Evolutionary conservation across 2,329 filamentous ascomycete species (phyloP).

Genomic region (Trichophyton rubrum): DNA sequence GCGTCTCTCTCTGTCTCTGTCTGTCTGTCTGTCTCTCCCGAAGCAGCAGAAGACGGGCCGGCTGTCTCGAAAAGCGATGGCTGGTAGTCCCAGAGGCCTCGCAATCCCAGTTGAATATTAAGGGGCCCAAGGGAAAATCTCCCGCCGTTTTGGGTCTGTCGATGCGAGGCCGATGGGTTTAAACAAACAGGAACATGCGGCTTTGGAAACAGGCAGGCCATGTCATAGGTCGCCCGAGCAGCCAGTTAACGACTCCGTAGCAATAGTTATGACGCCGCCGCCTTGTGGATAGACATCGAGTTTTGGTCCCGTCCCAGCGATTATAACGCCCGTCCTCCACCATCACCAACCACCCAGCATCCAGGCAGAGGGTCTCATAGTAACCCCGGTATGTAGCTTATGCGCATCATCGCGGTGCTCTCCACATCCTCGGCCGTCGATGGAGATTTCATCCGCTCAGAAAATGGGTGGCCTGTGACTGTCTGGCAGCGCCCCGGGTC

Average conservation of each 20-base stretch:
- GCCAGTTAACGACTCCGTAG: no score
- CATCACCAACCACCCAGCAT: no score
- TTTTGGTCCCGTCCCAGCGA: neutral
- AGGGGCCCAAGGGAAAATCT: no score
- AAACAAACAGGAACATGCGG: neutral
- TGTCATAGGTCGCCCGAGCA: neutral
- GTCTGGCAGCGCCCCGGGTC: no score
- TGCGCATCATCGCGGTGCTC: neutral
- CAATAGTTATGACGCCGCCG: neutral
- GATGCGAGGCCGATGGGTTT: no score
- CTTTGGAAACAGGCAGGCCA: neutral
- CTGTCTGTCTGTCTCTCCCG: neutral
- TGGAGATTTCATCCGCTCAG: neutral
- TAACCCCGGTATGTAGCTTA: neutral
- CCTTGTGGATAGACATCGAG: neutral
- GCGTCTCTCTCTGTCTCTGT: neutral
- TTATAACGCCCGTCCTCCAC: no score
- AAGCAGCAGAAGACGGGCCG: neutral
- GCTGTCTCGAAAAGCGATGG: neutral
- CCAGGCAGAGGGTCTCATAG: no score
- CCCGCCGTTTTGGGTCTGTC: no score
- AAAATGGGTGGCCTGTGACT: neutral
- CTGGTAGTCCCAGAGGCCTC: neutral
- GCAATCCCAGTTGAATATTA: no score
- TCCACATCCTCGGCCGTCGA: neutral